Evolutionary conservation across 225 moss, liverwort and hornwort genomes (phyloP).

Genomic region (Pleurozium schreberi): DNA sequence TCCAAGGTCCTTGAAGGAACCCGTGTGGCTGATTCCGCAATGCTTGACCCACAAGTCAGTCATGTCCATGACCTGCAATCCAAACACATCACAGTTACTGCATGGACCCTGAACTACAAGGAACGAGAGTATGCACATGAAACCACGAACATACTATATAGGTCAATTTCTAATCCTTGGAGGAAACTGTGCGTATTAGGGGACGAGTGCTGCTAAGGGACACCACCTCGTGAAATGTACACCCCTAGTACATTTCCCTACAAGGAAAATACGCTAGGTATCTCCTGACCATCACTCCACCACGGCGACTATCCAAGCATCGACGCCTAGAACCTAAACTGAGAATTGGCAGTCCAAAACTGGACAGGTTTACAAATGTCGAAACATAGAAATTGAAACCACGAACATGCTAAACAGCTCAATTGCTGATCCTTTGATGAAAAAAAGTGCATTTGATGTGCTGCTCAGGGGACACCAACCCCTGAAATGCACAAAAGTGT

Average conservation of each 20-base stretch:
- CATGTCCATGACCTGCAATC: slow-evolving; percentile 36
- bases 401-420: neutral
- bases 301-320: neutral
- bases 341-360: neutral
- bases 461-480: neutral
- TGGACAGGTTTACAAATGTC: neutral
- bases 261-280: neutral
- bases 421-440: neutral
- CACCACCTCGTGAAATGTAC: neutral
- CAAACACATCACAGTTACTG: neutral
- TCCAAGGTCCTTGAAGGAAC: slow-evolving; percentile 52
- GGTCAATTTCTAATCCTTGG: neutral
- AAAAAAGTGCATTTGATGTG: neutral
- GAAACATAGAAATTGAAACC: neutral
- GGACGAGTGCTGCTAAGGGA: neutral
- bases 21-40: slow-evolving; percentile 53
- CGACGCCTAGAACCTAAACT: neutral
- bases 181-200: neutral
- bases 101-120: neutral
- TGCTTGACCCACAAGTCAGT: slow-evolving; percentile 55
- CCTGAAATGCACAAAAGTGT: neutral
- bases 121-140: neutral
- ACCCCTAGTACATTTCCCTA: neutral
- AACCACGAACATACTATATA: neutral
- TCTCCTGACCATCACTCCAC: neutral